Base-by-base conservation (phyloP, 139 green algal genomes). In the Auxenochlorella protothecoides region DNA sequence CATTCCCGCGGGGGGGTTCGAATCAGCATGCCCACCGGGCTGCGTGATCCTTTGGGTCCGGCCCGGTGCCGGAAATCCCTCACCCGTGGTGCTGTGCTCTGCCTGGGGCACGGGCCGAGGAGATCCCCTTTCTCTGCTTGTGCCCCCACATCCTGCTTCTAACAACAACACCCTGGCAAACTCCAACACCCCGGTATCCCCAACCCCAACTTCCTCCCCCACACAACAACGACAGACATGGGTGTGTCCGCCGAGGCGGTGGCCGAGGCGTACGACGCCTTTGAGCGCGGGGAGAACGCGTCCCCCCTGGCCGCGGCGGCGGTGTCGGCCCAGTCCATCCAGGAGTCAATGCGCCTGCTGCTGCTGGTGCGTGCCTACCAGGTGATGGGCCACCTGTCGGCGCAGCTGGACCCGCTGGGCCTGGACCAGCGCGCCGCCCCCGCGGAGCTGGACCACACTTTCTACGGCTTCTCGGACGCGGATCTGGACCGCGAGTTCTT, bases 401-500 rank as follows among this genome's bases (percentile, higher is more conserved):
- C 94, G 6, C 84, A 89, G 6, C 84, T 98, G 65, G 94, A 99
- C 83, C 95, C 94, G 0, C 83, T 99, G 9, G 84, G 85, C 6
- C 78, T 97, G 16, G 88, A 91, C 70, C 59, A 85, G 70, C 80
- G 88, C 4, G 71, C 78, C 0, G 67, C 72, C 53, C 80, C 83
- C 7, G 63, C 72, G 3, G 86, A 91, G 82, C 85, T 98, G 72
- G 89, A 98, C 73, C 94, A 92, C 6, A 73, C 79, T 0, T 88
- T 87, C 64, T 98, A 96, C 75, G 95, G 95, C 64, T 98, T 98
- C 80, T 91, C 81, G 4, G 92, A 98, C 59, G 80, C 73, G 5
- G 94, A 99, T 79, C 74, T 98, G 71, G 94, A 98, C 81, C 78
- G 91, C n/a, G 90, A 99, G 88, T 98, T 97, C 75, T 97, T 93